Percentiles rank a stretch among this genome's conserved stretches.
Evolutionary conservation across 768 basidiomycete species (phyloP).

Genomic region (Tricholoma hemisulphureum): DNA sequence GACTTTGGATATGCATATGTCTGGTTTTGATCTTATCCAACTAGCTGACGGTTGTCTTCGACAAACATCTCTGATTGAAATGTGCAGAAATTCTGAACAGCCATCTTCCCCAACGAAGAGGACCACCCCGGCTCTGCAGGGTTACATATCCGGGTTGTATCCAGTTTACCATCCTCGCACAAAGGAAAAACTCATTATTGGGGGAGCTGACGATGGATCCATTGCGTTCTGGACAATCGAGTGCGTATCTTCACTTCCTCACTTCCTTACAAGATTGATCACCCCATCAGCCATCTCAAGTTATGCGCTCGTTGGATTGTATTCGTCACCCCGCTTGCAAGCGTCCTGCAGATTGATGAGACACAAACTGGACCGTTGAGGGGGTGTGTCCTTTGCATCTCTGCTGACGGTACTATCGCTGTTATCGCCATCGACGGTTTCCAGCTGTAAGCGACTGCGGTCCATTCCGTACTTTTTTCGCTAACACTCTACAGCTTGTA

Average conservation of each 20-base stretch:
- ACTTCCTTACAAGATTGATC: not conserved
- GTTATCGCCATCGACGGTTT: constrained; percentile 73
- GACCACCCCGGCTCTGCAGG: constrained; percentile 49
- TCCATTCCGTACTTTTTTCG: not conserved
- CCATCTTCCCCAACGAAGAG: constrained; percentile 28
- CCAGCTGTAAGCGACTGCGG: constrained; percentile 60
- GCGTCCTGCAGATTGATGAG: constrained; percentile 55
- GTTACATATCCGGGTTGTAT: constrained; percentile 50
- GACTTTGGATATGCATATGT: constrained; percentile 1
- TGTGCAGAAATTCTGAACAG: constrained; percentile 29
- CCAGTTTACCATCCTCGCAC: constrained; percentile 56
- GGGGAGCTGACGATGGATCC: constrained; percentile 77
- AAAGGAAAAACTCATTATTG: constrained; percentile 62
- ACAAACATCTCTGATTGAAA: constrained; percentile 41
- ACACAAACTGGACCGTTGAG: constrained; percentile 55
- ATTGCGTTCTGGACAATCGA: constrained; percentile 69
- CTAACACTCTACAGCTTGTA: constrained; percentile 52
- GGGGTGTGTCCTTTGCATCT: constrained; percentile 70
- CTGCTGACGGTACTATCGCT: constrained; percentile 79
- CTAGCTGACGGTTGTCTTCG: constrained; percentile 55
- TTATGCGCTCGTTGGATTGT: constrained; percentile 70
- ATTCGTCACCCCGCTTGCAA: constrained; percentile 63
- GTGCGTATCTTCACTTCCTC: constrained; percentile 38
- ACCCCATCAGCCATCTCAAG: constrained; percentile 51
- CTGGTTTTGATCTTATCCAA: not conserved